Percentiles rank a stretch among this genome's conserved stretches.
These are phyloP conservation scores for Rhododendron molle DNA, from an alignment of 148 eudicot genomes.

Conservation along the genomic window DNA sequence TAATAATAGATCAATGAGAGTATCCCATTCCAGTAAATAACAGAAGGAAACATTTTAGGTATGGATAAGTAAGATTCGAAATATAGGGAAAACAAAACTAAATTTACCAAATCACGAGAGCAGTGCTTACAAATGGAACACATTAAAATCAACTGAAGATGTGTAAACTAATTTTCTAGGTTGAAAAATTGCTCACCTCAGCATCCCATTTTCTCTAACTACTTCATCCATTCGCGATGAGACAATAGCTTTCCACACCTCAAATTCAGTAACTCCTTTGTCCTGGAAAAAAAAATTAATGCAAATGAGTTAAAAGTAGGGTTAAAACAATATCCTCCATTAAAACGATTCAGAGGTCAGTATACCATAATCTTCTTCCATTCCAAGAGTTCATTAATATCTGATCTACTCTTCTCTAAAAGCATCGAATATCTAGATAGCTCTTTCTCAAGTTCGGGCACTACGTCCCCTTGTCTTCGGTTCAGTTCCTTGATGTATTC, in stretches of 20 bases:
- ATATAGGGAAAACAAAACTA: background rate
- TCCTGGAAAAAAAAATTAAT: conserved; percentile 38
- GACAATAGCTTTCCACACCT: conserved; percentile 55
- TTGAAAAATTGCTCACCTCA: conserved; percentile 25
- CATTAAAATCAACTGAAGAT: too few relatives aligned
- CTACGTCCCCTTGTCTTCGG: conserved; percentile 54
- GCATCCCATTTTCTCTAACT: conserved; percentile 19
- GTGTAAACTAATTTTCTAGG: background rate
- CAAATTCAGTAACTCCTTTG: conserved; percentile 43
- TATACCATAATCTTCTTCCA: conserved; percentile 69
- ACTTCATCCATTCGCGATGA: conserved; percentile 54
- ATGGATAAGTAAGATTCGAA: too few relatives aligned
- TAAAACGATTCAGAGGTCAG: background rate
- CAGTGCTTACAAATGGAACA: too few relatives aligned
- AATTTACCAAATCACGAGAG: too few relatives aligned
- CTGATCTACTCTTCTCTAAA: conserved; percentile 52
- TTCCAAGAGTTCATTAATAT: conserved; percentile 50
- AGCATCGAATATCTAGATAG: conserved; percentile 35
- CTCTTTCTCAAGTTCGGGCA: conserved; percentile 69
- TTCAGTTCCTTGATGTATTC: conserved; percentile 66
- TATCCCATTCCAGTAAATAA: too few relatives aligned
- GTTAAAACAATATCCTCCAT: background rate
- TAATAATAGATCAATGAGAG: too few relatives aligned
- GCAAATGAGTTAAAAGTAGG: background rate
- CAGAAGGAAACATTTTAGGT: too few relatives aligned